Evolutionary conservation across 768 basidiomycete genomes (phyloP).

Genomic region (Rhodotorula taiwanensis): DNA sequence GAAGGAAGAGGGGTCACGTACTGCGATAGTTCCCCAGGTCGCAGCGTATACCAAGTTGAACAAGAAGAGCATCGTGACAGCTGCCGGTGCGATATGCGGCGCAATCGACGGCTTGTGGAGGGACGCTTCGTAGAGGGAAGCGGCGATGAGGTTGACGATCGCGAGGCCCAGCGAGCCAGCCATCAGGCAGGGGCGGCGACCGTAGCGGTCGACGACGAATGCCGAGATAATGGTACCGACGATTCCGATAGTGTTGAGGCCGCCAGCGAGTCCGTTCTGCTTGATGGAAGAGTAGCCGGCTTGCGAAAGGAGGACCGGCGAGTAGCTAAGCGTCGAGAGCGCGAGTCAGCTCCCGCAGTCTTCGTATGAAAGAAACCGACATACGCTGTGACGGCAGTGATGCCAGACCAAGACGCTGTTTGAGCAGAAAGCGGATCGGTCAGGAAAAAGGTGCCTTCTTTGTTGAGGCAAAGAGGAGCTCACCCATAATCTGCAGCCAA

Average conservation of each 20-base stretch:
- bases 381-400: constrained; percentile 30
- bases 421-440: not conserved
- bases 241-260: constrained; percentile 37
- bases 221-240: constrained; percentile 36
- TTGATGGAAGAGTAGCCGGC: constrained; percentile 36
- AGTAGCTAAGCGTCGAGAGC: constrained; percentile 10
- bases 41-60: constrained; percentile 43
- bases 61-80: constrained; percentile 49
- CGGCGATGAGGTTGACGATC: constrained; percentile 29
- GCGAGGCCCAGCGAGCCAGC: constrained; percentile 15
- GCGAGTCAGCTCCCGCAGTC: no score
- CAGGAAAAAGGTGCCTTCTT: no score
- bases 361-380: no score
- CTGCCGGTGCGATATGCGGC: constrained; percentile 33
- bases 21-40: constrained; percentile 36
- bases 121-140: constrained; percentile 34
- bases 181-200: constrained; percentile 34
- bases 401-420: constrained; percentile 20
- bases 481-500: constrained; percentile 39
- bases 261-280: constrained; percentile 38
- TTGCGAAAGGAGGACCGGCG: constrained; percentile 35
- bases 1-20: constrained; percentile 32
- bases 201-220: constrained; percentile 7
- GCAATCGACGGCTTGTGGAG: constrained; percentile 19
- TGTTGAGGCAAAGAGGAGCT: no score